Conservation (phyloP, 2,329 filamentous ascomycete genomes). For the Teratosphaeria pseudoeucalypti region DNA sequence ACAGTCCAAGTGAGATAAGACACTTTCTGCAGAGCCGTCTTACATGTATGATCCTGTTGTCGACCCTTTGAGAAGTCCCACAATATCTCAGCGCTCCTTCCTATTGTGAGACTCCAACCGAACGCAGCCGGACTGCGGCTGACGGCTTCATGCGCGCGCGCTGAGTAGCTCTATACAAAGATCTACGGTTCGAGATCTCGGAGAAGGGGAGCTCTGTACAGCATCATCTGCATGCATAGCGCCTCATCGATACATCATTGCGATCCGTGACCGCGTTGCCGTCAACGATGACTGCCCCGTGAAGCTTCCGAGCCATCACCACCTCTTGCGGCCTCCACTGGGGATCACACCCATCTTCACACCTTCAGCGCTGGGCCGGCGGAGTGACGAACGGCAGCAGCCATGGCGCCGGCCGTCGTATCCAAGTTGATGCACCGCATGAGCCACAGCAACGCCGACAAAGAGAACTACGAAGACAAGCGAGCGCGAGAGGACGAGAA, state of each 20-base stretch:
- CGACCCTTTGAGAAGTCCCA: not conserved
- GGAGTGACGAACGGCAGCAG: not conserved
- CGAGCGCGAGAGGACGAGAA: constrained; percentile 38
- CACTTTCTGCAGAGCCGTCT: not conserved
- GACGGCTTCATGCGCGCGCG: not conserved
- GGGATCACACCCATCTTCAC: not conserved
- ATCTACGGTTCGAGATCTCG: not conserved
- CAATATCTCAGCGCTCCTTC: not conserved
- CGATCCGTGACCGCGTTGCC: not conserved
- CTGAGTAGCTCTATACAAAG: not conserved
- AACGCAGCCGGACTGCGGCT: not conserved
- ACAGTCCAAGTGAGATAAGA: not conserved
- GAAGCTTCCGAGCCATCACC: not conserved
- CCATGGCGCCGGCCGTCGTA: constrained; percentile 25
- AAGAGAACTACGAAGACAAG: constrained; percentile 10
- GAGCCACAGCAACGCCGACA: constrained; percentile 20
- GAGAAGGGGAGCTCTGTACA: not conserved
- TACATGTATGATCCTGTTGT: not conserved
- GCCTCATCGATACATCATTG: not conserved
- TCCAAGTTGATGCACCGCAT: constrained; percentile 27
- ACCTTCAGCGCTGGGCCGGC: not conserved
- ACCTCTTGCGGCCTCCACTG: not conserved
- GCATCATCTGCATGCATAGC: not conserved
- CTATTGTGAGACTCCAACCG: not conserved
- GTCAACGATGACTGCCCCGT: not conserved